phyloP scores from a whole-genome alignment of 2,329 filamentous ascomycete species.

The Aaosphaeria arxii region DNA sequence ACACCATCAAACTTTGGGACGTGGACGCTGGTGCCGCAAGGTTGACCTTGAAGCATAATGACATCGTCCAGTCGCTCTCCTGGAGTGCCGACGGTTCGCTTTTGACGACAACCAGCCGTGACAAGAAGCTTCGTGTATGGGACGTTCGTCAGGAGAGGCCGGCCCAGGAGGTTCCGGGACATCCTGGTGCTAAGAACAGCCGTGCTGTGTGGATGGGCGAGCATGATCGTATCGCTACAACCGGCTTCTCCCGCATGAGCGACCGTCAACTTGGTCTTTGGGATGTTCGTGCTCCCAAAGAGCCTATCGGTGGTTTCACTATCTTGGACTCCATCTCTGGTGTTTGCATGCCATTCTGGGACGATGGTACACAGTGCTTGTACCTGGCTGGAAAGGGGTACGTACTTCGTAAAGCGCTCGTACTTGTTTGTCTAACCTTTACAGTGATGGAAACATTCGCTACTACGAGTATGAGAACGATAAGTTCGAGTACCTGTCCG shows the following conservation, averaged over 20 bases:
- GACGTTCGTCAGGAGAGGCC: slow-evolving; percentile 91
- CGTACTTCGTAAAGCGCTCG: slow-evolving; percentile 33
- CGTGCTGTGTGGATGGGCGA: slow-evolving; percentile 96
- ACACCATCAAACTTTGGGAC: slow-evolving; percentile 95
- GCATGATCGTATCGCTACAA: slow-evolving; percentile 92
- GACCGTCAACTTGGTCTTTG: slow-evolving; percentile 93
- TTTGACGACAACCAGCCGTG: slow-evolving; percentile 87
- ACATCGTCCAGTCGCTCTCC: slow-evolving; percentile 92
- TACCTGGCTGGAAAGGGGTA: slow-evolving; percentile 97
- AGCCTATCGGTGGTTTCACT: slow-evolving; percentile 87
- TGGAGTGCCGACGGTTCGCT: slow-evolving; percentile 90
- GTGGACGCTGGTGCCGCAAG: slow-evolving; percentile 72
- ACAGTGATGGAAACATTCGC: slow-evolving; percentile 93
- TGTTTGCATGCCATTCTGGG: slow-evolving; percentile 99
- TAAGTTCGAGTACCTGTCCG: slow-evolving; percentile 95
- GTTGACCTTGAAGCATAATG: slow-evolving; percentile 76
- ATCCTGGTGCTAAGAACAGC: slow-evolving; percentile 95
- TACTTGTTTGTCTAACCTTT: slow-evolving; percentile 7
- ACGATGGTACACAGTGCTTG: slow-evolving; percentile 90
- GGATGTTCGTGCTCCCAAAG: slow-evolving; percentile 76
- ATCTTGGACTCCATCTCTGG: slow-evolving; percentile 94
- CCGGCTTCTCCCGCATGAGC: slow-evolving; percentile 97
- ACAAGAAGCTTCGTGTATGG: slow-evolving; percentile 98
- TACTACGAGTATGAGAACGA: slow-evolving; percentile 99
- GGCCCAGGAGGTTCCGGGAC: slow-evolving; percentile 78